Evolutionary conservation across 2,329 filamentous ascomycete species (phyloP).

Genomic region (Diaporthe ampelina): DNA sequence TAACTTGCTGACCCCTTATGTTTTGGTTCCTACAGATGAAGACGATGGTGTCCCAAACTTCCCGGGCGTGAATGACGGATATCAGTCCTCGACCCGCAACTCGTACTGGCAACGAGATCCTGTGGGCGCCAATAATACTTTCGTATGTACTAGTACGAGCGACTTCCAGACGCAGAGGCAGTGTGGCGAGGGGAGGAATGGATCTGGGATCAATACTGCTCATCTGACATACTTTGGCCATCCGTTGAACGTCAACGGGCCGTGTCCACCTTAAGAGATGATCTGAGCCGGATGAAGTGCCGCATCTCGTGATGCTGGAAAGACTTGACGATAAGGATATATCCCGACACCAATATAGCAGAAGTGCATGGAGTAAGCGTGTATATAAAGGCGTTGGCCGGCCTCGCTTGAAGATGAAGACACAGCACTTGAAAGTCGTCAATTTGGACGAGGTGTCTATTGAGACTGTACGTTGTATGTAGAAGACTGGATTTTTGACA

Average conservation of each 20-base stretch:
- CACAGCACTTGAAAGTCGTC: not conserved
- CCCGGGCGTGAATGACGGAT: not conserved
- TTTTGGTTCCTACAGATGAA: not conserved
- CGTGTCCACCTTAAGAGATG: not conserved
- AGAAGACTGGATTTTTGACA: too few relatives aligned
- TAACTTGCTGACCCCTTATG: too few relatives aligned
- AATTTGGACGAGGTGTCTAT: not conserved
- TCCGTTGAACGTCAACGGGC: constrained; percentile 4
- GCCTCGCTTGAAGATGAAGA: too few relatives aligned
- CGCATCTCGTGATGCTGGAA: not conserved
- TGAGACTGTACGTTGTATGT: not conserved
- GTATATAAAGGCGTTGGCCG: not conserved
- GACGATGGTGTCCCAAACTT: constrained; percentile 23
- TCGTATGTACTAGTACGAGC: constrained; percentile 21
- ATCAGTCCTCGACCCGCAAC: constrained; percentile 25
- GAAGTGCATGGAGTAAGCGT: not conserved
- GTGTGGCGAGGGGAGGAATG: constrained; percentile 7
- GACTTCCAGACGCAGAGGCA: constrained; percentile 30
- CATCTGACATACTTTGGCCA: constrained; percentile 16
- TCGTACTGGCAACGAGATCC: constrained; percentile 15
- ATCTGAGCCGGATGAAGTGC: not conserved
- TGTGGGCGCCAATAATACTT: constrained; percentile 12
- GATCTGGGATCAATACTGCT: not conserved
- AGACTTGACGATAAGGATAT: not conserved
- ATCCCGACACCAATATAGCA: not conserved